Evolutionary conservation across 1,139 yeast species (phyloP), one percentile per base, ranked within the genome.

Genomic region (Kluyveromyces sp.): DNA sequence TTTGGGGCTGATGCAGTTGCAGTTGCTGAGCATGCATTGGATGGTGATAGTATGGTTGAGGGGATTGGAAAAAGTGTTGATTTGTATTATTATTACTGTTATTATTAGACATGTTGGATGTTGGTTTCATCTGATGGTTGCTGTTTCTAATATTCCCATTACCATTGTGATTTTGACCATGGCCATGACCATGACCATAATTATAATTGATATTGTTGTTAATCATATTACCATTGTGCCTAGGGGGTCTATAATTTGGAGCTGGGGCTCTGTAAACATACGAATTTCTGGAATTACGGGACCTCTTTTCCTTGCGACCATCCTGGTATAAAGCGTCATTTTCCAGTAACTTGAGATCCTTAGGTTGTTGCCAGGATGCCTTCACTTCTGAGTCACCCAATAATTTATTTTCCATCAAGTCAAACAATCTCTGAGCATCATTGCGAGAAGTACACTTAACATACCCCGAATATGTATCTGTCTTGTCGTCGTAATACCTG

Each of bases 331-430:
- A 31, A 8, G 33, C 26, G 21, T 41, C 43, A 7, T 34, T 25
- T 28, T 41, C 43, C 41, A 4, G 8, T n/a, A 15, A 29, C 31
- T 45, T 41, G 8, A 39, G 29, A 25, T 39, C 43, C 29, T 33
- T 41, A 3, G 44, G 37, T 7, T 45, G 45, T 33, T 49, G 45
- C 59, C 60, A 57, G 2, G 59, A 53, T n/a, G 57, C 56, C 34
- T 52, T 49, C 8, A 62, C 51, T 3, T 53, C 49, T 21, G 56
- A 52, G 28, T 63, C 66, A 6, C 65, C 65, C 25, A 63, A 50
- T 32, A 61, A 47, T 39, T 55, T 57, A n/a, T 53, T 51, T 39
- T 62, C 53, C 35, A 63, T 41, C 4, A 51, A 53, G 3, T 47
- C 49, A 36, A 51, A 51, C 15, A 60, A 42, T 34, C 53, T 52